Base-by-base conservation (phyloP, 768 basidiomycete genomes). In the Mycena floridula region DNA sequence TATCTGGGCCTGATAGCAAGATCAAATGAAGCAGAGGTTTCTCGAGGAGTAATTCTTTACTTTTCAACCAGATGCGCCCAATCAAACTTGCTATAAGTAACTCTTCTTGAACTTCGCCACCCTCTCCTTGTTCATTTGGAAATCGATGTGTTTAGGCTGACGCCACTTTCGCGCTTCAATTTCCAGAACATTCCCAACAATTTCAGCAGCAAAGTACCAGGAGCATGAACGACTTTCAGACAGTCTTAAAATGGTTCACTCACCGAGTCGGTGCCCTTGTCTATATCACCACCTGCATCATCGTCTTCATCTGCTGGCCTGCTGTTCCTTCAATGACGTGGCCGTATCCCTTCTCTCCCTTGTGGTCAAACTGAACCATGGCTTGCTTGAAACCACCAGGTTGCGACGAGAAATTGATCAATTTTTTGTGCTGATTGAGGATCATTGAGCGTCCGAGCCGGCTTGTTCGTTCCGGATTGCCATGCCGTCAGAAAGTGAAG, bases 401-500 rank as follows among this genome's bases (percentile, higher is more conserved):
- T 4, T 90, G 73, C 7, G 81, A 68, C 3, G 89, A 79, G 60
- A 99, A 99, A 63, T 95, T 90, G 52, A 99, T 97, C 42, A 97
- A 68, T 58, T 97, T 97, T 61, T 90, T 93, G 68, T 99, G 94
- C 55, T 96, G 92, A 5, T 90, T 50, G 87, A 85, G 21, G 94
- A 93, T 96, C 96, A 99, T 67, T 98, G 96, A 5, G 85, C 76
- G 59, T 97, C 96, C 2, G 92, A 94, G n/a, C n/a, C n/a, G n/a
- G n/a, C n/a, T n/a, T n/a, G n/a, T n/a, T n/a, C n/a, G n/a, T n/a
- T n/a, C n/a, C n/a, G n/a, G n/a, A n/a, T n/a, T n/a, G n/a, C n/a
- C n/a, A n/a, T n/a, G n/a, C n/a, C n/a, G n/a, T n/a, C n/a, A n/a
- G n/a, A n/a, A n/a, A n/a, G n/a, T n/a, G n/a, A n/a, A n/a, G n/a